Conservation (phyloP, 1,284 basidiomycete species). For the Cryptococcus depauperatus region DNA sequence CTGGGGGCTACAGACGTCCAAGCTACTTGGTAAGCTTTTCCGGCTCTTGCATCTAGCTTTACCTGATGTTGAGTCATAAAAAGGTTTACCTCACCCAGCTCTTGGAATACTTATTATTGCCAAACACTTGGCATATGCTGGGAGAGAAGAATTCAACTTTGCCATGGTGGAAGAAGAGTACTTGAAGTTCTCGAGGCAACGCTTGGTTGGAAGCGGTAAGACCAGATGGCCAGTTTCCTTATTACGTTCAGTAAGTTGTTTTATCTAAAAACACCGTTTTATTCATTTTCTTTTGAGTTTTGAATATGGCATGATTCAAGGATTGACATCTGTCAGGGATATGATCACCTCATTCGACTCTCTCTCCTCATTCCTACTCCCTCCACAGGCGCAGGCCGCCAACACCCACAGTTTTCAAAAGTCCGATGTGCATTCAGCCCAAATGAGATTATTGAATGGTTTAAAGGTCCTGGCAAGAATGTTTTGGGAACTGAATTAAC, state of each 20-base stretch:
- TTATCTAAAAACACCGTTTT: background rate
- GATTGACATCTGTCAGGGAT: slow-evolving; percentile 23
- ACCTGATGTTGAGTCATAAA: background rate
- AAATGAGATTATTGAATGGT: slow-evolving; percentile 42
- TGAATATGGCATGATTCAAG: background rate
- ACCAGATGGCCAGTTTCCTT: slow-evolving; percentile 37
- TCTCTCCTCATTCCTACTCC: slow-evolving; percentile 36
- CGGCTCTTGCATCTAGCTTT: background rate
- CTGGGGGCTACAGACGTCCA: slow-evolving; percentile 28
- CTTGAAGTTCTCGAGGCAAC: slow-evolving; percentile 39
- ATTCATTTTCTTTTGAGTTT: background rate
- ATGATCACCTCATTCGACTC: slow-evolving; percentile 30
- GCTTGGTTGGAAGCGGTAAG: slow-evolving; percentile 43
- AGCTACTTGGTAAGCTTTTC: slow-evolving; percentile 19
- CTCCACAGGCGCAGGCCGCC: background rate
- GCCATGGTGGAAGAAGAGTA: slow-evolving; percentile 45
- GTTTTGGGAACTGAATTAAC: slow-evolving; percentile 38
- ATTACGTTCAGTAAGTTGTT: slow-evolving; percentile 29
- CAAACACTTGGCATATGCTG: slow-evolving; percentile 64
- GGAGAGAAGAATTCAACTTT: slow-evolving; percentile 53
- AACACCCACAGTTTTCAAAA: slow-evolving; percentile 35
- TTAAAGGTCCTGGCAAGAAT: slow-evolving; percentile 37
- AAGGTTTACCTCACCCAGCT: slow-evolving; percentile 40
- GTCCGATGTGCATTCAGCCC: slow-evolving; percentile 37
- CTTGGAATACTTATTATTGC: slow-evolving; percentile 44